phyloP scores from a whole-genome alignment of 2,329 filamentous ascomycete genomes.

The Xylariaceae sp. region DNA sequence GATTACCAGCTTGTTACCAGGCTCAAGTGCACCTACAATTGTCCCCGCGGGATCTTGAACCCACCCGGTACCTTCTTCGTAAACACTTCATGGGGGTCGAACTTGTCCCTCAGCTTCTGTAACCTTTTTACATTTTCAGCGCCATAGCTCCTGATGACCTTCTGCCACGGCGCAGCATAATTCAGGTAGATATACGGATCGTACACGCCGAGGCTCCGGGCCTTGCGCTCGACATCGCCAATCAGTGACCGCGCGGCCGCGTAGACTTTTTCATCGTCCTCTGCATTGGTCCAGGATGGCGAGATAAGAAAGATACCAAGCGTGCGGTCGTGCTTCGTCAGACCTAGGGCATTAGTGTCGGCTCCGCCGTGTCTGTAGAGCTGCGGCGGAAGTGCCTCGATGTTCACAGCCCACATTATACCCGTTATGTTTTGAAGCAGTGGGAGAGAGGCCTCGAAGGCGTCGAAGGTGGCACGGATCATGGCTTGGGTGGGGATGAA shows the following conservation, averaged over 20 bases:
- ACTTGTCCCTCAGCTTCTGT: slow-evolving; percentile 6
- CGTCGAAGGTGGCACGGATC: slow-evolving; percentile 11
- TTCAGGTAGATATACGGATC: slow-evolving; percentile 20
- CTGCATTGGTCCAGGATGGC: slow-evolving; percentile 3
- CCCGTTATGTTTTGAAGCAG: slow-evolving; percentile 3
- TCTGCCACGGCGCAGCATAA: slow-evolving; percentile 22
- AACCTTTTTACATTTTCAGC: slow-evolving; percentile 14
- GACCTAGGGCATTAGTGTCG: slow-evolving; percentile 14
- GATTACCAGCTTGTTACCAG: too few relatives aligned
- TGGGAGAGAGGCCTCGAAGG: slow-evolving; percentile 9
- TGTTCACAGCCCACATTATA: slow-evolving; percentile 12
- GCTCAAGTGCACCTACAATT: background rate
- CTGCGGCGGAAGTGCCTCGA: slow-evolving; percentile 17
- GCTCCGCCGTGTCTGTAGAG: slow-evolving; percentile 11
- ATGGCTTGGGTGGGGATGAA: slow-evolving; percentile 13
- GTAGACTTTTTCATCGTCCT: slow-evolving; percentile 8
- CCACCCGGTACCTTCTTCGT: slow-evolving; percentile 14
- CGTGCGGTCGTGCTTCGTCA: slow-evolving; percentile 4
- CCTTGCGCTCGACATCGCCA: slow-evolving; percentile 2
- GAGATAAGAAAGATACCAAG: slow-evolving; percentile 9
- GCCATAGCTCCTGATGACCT: slow-evolving; percentile 19
- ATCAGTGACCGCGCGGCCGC: slow-evolving; percentile 5
- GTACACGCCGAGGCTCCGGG: slow-evolving; percentile 12
- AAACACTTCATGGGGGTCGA: slow-evolving; percentile 17
- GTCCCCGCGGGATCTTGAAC: slow-evolving; percentile 15